phyloP scores from a whole-genome alignment of 2,329 filamentous ascomycete genomes.

The Epichloe hybrida region DNA sequence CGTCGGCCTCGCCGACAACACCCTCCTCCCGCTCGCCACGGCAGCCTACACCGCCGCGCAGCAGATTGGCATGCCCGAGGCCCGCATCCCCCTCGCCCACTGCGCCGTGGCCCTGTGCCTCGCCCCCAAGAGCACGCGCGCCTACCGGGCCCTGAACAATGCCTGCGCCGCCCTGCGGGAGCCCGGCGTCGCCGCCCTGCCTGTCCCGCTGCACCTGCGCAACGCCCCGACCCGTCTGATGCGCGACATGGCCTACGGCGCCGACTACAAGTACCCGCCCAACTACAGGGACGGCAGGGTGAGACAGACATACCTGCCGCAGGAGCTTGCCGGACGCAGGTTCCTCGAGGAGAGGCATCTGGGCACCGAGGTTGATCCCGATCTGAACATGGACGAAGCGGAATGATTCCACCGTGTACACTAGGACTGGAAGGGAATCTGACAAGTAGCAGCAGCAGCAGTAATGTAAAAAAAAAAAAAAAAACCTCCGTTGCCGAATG shows the following conservation, averaged over 20 bases:
- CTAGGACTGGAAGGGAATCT: too few relatives aligned
- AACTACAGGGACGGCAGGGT: conserved; percentile 75
- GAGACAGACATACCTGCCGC: conserved; percentile 80
- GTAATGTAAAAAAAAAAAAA: too few relatives aligned
- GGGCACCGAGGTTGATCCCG: conserved; percentile 64
- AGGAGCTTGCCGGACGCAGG: conserved; percentile 50
- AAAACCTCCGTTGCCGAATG: background rate
- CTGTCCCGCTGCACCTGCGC: conserved; percentile 74
- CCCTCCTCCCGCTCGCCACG: conserved; percentile 70
- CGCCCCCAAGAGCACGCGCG: conserved; percentile 74
- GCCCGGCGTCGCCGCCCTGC: conserved; percentile 67
- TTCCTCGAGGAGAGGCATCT: conserved; percentile 76
- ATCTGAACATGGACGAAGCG: conserved; percentile 32
- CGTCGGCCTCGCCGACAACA: conserved; percentile 78
- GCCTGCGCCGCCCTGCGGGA: conserved; percentile 68
- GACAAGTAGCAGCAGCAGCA: too few relatives aligned
- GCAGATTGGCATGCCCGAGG: conserved; percentile 91
- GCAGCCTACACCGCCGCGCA: conserved; percentile 78
- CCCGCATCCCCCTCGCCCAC: conserved; percentile 82
- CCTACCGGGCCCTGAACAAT: conserved; percentile 71
- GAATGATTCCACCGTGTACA: background rate
- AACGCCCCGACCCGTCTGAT: conserved; percentile 89
- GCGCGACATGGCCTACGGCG: conserved; percentile 83
- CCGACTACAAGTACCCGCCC: conserved; percentile 93
- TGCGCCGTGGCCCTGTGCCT: conserved; percentile 67